Conservation (phyloP, 345 rosid genomes). For the Luvunga scandens region DNA sequence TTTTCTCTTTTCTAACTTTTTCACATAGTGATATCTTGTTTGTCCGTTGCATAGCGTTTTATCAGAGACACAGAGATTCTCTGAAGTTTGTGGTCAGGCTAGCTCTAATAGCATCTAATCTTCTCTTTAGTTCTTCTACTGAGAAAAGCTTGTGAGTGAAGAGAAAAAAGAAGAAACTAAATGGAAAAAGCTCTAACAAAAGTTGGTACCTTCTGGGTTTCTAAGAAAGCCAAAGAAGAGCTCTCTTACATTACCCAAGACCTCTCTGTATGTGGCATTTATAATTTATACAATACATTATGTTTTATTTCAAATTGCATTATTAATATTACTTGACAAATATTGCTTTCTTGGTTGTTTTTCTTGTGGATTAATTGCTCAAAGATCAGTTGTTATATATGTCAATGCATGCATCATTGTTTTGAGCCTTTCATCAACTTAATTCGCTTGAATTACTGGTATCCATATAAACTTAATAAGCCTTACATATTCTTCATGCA, state of each 20-base stretch:
- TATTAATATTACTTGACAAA: not conserved
- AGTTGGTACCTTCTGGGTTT: slow-evolving; percentile 35
- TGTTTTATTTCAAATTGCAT: not conserved
- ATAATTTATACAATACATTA: too few relatives aligned
- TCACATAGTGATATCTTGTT: too few relatives aligned
- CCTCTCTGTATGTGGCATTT: slow-evolving; percentile 20
- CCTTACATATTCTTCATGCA: too few relatives aligned
- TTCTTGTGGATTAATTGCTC: not conserved
- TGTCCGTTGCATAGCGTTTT: too few relatives aligned
- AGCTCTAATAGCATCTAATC: not conserved
- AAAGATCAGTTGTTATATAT: not conserved
- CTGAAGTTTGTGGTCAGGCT: not conserved
- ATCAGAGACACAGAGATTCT: too few relatives aligned
- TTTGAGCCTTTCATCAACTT: not conserved
- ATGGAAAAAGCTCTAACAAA: slow-evolving; percentile 43
- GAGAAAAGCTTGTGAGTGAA: not conserved
- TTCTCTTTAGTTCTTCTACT: not conserved
- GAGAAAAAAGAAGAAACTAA: not conserved
- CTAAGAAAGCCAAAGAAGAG: slow-evolving; percentile 37
- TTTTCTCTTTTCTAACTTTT: too few relatives aligned
- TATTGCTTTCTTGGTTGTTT: not conserved
- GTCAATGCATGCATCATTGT: not conserved
- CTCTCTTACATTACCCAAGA: slow-evolving; percentile 30
- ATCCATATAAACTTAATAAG: not conserved
- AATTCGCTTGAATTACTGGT: not conserved